Evolutionary conservation across 2,329 filamentous ascomycete genomes (phyloP).

Genomic region (Aspergillaceae sp.): DNA sequence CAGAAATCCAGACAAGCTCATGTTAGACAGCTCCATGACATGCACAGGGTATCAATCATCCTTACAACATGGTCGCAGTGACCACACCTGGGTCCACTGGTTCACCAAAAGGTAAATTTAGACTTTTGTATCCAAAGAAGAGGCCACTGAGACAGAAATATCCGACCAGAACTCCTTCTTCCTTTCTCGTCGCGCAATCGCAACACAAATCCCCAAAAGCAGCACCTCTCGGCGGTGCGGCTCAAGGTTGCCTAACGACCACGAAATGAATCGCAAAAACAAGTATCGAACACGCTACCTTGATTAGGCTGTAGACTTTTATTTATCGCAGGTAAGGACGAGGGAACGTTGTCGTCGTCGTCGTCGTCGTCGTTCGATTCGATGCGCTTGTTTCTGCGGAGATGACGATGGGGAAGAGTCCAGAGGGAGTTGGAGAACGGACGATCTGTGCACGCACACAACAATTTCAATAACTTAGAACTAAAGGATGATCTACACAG

Average conservation of each 20-base stretch:
- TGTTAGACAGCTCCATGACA: background rate
- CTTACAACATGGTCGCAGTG: conserved; percentile 18
- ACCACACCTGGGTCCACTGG: background rate
- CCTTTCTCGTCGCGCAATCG: conserved; percentile 5
- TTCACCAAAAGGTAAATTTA: background rate
- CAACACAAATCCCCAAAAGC: conserved; percentile 4
- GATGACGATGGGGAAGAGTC: background rate
- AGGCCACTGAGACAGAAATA: too few relatives aligned
- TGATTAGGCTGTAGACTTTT: too few relatives aligned
- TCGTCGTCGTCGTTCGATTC: background rate
- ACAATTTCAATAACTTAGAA: too few relatives aligned
- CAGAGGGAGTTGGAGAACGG: too few relatives aligned
- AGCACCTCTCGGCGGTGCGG: conserved; percentile 8
- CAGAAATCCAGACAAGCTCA: background rate
- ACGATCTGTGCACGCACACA: too few relatives aligned
- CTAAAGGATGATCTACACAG: too few relatives aligned
- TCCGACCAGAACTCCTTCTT: background rate
- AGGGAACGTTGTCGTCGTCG: background rate
- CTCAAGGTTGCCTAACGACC: conserved; percentile 1
- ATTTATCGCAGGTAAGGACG: too few relatives aligned
- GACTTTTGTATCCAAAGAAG: background rate
- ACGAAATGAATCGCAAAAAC: background rate
- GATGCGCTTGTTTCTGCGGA: background rate
- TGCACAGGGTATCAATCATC: background rate
- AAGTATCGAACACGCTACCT: too few relatives aligned